Base-by-base conservation (phyloP, 1,139 yeast species). In the Arxiozyma telluris region DNA sequence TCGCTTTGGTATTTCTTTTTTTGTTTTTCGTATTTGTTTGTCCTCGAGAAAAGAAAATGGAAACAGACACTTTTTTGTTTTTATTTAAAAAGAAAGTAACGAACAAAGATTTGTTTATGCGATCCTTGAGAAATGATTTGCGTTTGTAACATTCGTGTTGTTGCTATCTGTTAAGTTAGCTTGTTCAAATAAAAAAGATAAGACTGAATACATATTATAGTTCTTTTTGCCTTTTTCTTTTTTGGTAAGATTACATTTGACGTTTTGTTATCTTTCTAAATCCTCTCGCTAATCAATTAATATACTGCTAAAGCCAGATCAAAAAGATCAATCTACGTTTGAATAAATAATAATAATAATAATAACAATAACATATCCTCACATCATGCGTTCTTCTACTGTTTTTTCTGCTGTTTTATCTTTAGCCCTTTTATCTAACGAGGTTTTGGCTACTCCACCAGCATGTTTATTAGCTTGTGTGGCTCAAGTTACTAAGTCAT, bases 391-490 rank as follows among this genome's bases (percentile, higher is more conserved):
- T 62, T 52, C 69, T 50, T 59, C 69, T 65, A 60, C 66, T 54
- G 52, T 78, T 44, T 43, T 58, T 60, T 71, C 83, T 53, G 71
- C 81, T 51, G 72, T 79, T 60, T 71, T 79, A 57, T 76, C 82
- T 52, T 68, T 81, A 55, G 79, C 82, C 54, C 72, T 80, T 54
- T 68, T 80, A 55, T 71, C 80, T 53, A 74, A 75, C 50, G 65
- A 74, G 51, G 80, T 76, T 48, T 71, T 79, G 51, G 94, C 94
- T 56, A 76, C 93, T 55, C 93, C 96, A 53, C 94, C 94, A 59
- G 96, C 96, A 46, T 89, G 96, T 76, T 75, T 89, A 62, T 77
- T 89, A 69, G 95, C 96, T 50, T 89, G 96, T 79, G 93, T 87
- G 56, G 78, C 87, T 54, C 78, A 81, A 65, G 90, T 85, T 53